Base-by-base conservation (phyloP, 176 grass and related monocot species). In the Triticum turgidum region DNA sequence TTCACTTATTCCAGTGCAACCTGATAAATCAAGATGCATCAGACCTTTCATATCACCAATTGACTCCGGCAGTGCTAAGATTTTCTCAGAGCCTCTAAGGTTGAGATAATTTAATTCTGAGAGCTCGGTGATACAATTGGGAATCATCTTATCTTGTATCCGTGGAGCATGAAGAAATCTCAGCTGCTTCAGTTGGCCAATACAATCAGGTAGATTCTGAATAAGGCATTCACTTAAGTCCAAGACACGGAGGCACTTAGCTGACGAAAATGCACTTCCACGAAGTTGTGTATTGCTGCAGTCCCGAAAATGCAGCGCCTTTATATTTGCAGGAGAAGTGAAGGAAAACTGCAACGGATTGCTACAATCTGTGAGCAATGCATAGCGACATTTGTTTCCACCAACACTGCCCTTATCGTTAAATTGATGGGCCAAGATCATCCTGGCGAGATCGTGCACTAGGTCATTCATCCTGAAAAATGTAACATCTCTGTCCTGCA, bases 401-500 rank as follows among this genome's bases (percentile, higher is more conserved):
- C 27, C 27, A 27, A 27, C 27, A 27, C 27, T 27, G 27, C 27
- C 27, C 11, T 1, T 6, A 45, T 4, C 8, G 38, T 79, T 21
- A 84, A 83, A 7, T 66, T 80, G 47, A 65, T 85, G 21, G 32
- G 13, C 34, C 58, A 29, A 15, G 9, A 83, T 14, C 33, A 17
- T 79, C 69, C 3, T 69, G 14, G 88, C 66, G 1, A 89, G 56
- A n/a, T 89, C 83, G 61, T 80, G 82, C 30, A 85, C 88, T 6
- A 89, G 59, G 59, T 89, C 75, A 42, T 89, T 83, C 76, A 89
- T 85, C 1, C 8, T 69, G 32, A 73, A 77, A 2, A 59, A 14
- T 25, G 49, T 12, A 10, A 1, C 14, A 0, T 30, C 1, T 17
- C 29, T 6, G 0, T 18, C 0, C 0, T 41, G 15, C 7, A 0